Evolutionary conservation across 176 grass and related monocot genomes (phyloP), one percentile per base, ranked within the genome.

Genomic region (Bromus sterilis): DNA sequence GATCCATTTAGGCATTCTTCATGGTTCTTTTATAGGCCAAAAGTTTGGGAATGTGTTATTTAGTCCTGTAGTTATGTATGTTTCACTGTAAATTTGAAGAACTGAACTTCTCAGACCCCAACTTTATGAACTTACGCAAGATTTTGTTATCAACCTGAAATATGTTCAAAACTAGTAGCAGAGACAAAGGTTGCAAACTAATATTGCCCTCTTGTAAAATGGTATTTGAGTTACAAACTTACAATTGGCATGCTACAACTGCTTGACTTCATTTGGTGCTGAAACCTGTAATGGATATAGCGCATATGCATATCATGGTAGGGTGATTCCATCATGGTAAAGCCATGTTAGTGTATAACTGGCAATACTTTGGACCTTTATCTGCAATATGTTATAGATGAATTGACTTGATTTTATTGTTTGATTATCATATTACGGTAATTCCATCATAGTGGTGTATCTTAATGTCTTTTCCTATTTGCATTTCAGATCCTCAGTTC

Each of bases 401-500:
- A 58, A 30, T 11, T 71, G n/a, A 71, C 53, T 41, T 25, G 25
- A 70, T 41, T 64, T 62, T 85, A 43, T 64, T 46, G 25, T 26
- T 71, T 71, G 14, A 30, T 71, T 46, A 30, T 7, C 67, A 15
- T 40, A 26, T 37, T 44, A 46, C 25, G 40, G 6, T 44, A 46
- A 46, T 71, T 71, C 41, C 68, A 71, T 37, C 33, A 9, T 37
- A 66, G 60, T 80, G 14, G 62, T 58, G 24, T 23, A 13, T 76
- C 11, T 75, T 78, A 31, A 82, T 35, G 43, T 7, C n/a, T 34
- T 77, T 7, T 61, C 24, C 57, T 86, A 31, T 76, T 76, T 89
- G 32, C 51, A 76, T 83, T 87, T 80, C 77, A 99, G 96, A 92
- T 90, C 77, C 90, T 95, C 31, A 80, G 77, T 21, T 99, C 91